Evolutionary conservation across 805 yeast species (phyloP), one percentile per base, ranked within the genome.

Genomic region (Starmerella powellii): DNA sequence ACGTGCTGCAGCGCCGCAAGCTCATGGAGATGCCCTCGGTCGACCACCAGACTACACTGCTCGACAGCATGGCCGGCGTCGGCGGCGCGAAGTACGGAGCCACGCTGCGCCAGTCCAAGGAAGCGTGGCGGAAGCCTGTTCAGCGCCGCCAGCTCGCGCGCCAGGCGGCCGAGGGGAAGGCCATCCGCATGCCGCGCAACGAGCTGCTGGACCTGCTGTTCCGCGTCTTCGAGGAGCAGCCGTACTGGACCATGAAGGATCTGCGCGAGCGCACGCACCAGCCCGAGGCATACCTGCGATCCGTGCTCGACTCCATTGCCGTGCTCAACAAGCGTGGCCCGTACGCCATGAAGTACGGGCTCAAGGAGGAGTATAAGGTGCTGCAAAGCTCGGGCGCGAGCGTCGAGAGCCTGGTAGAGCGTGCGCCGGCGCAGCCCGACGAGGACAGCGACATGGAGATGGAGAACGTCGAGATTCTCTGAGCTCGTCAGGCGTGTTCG

Each of bases 161-260:
- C 42, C 66, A 67, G n/a, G 65, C 66, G 10, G 63, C 67, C 18
- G 93, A 83, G 51, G 93, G 91, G 39, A 79, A 94, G 57, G 94
- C 96, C 27, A 84, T 82, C 51, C 75, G 98, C 60, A 83, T 91
- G 80, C 95, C 94, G 30, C 78, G 83, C 65, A 84, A 82, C 59
- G 96, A 86, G 49, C 72, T 91, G 44, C 72, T 88, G 70, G 95
- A 87, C 62, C 65, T 83, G 51, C 65, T 91, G 52, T 91, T 91
- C 74, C 73, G 80, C 53, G 68, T 88, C 55, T 91, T 91, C 62
- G 95, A 86, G 61, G 93, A 87, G 60, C 85, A 81, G 60, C 96
- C 88, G 58, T 91, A 87, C 62, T 91, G 98, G 98, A 78, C 91
- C 10, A 71, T 91, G 70, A 86, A 86, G 63, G 95, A 95, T 31